Evolutionary conservation across 257 asterid species (phyloP).

Genomic region (Eustoma russellianum): DNA sequence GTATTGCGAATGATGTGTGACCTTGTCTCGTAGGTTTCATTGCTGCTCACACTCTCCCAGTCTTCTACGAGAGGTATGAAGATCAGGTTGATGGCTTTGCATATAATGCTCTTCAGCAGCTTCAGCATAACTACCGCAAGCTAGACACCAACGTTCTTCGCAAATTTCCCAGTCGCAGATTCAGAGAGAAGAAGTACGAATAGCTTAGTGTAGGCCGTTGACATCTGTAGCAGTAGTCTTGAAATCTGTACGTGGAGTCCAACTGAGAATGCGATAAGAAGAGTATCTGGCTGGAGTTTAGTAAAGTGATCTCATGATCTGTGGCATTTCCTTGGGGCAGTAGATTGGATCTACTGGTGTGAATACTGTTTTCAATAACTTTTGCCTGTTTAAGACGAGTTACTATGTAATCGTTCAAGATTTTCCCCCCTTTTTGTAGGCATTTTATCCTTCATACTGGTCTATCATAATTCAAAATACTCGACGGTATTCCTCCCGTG

Average conservation of each 20-base stretch:
- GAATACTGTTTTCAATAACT: too few species aligned
- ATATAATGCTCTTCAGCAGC: slow-evolving; percentile 30
- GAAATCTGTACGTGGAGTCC: background rate
- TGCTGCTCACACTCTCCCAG: slow-evolving; percentile 73
- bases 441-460: too few species aligned
- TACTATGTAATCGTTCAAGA: too few species aligned
- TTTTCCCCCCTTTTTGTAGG: too few species aligned
- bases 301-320: too few species aligned
- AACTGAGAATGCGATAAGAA: background rate
- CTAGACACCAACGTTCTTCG: slow-evolving; percentile 53
- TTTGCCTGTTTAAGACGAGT: too few species aligned
- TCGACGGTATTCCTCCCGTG: too few species aligned
- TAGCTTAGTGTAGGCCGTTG: slow-evolving; percentile 10
- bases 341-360: too few species aligned
- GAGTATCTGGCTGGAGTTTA: background rate
- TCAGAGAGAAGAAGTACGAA: slow-evolving; percentile 44
- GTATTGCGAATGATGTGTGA: background rate
- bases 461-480: too few species aligned
- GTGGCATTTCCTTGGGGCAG: too few species aligned
- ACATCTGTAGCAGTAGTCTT: background rate
- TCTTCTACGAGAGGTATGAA: slow-evolving; percentile 69
- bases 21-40: slow-evolving; percentile 43
- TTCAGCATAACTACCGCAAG: slow-evolving; percentile 49
- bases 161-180: slow-evolving; percentile 37
- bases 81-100: slow-evolving; percentile 63